Percentiles rank a stretch among this genome's conserved stretches.
These are phyloP conservation scores for Aurantiochytrium sp. DNA, from an alignment of 108 stramenopile species.

Conservation along the genomic window DNA sequence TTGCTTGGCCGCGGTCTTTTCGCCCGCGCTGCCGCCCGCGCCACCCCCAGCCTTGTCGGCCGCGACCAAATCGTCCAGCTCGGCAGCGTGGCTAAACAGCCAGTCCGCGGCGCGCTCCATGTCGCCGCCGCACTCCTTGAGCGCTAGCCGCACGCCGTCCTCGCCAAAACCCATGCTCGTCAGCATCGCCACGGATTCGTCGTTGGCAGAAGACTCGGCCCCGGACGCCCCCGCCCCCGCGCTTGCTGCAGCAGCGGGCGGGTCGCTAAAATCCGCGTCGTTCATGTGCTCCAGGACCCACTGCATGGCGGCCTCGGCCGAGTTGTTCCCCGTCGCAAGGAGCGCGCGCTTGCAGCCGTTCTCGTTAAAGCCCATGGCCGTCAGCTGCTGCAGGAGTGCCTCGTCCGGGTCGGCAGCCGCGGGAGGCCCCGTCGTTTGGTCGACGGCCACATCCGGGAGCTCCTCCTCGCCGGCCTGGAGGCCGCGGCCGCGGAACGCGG, in stretches of 20 bases:
- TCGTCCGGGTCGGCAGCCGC: constrained; percentile 60
- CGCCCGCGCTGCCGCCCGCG: not conserved
- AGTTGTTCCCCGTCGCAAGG: constrained; percentile 74
- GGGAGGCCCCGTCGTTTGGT: constrained; percentile 23
- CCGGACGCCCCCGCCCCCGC: constrained; percentile 61
- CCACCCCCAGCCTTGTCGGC: constrained; percentile 6
- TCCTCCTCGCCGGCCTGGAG: constrained; percentile 76
- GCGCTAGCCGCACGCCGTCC: constrained; percentile 81
- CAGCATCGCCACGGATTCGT: constrained; percentile 74
- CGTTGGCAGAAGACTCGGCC: constrained; percentile 57
- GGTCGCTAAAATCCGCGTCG: constrained; percentile 94
- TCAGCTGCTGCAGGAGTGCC: constrained; percentile 72
- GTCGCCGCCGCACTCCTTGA: constrained; percentile 73
- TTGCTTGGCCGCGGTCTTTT: constrained; percentile 22
- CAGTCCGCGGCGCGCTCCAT: constrained; percentile 91
- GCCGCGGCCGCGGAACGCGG: constrained; percentile 58
- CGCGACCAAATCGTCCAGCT: constrained; percentile 63
- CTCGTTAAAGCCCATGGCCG: constrained; percentile 94
- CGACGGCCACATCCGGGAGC: constrained; percentile 67
- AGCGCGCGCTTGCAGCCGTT: constrained; percentile 90
- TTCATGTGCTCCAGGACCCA: constrained; percentile 93
- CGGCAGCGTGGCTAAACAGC: constrained; percentile 88
- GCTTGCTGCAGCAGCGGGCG: too few relatives aligned
- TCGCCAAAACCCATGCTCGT: constrained; percentile 76
- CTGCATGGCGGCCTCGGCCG: constrained; percentile 87